Conservation (phyloP, 2,329 filamentous ascomycete species). For the Dendryphion nanum region DNA sequence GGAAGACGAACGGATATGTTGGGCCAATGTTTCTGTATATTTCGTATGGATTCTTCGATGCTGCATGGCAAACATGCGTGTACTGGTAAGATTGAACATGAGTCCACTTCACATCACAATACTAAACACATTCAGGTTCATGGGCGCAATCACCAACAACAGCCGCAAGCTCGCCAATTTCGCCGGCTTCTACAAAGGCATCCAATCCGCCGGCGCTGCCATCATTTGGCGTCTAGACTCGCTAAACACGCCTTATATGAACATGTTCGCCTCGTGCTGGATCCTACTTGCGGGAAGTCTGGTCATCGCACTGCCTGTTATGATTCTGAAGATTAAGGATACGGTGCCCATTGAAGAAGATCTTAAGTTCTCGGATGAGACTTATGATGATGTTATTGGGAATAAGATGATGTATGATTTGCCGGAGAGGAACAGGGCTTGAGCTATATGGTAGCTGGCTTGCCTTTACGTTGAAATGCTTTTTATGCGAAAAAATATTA, state of each 20-base stretch:
- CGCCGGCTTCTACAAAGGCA: conserved; percentile 85
- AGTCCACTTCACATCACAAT: neutral
- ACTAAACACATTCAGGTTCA: conserved; percentile 60
- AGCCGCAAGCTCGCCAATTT: conserved; percentile 89
- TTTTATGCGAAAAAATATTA: no score
- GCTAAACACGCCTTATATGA: conserved; percentile 59
- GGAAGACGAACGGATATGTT: conserved; percentile 63
- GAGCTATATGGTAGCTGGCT: no score
- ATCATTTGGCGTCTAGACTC: conserved; percentile 72
- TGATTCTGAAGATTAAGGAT: conserved; percentile 77
- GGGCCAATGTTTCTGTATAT: conserved; percentile 85
- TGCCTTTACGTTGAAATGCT: no score
- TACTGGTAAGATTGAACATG: conserved; percentile 65
- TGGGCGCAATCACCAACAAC: conserved; percentile 92
- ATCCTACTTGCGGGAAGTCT: conserved; percentile 71
- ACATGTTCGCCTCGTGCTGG: conserved; percentile 75
- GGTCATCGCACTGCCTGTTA: conserved; percentile 73
- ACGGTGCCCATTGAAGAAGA: conserved; percentile 80
- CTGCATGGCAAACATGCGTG: conserved; percentile 80
- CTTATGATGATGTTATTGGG: conserved; percentile 73
- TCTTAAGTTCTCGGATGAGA: conserved; percentile 82
- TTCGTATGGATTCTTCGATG: conserved; percentile 83
- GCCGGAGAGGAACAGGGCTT: no score
- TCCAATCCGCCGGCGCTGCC: conserved; percentile 83
- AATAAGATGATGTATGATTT: no score